These are phyloP conservation scores for Lyophyllum semitale DNA, from an alignment of 768 basidiomycete species.

Conservation along the genomic window DNA sequence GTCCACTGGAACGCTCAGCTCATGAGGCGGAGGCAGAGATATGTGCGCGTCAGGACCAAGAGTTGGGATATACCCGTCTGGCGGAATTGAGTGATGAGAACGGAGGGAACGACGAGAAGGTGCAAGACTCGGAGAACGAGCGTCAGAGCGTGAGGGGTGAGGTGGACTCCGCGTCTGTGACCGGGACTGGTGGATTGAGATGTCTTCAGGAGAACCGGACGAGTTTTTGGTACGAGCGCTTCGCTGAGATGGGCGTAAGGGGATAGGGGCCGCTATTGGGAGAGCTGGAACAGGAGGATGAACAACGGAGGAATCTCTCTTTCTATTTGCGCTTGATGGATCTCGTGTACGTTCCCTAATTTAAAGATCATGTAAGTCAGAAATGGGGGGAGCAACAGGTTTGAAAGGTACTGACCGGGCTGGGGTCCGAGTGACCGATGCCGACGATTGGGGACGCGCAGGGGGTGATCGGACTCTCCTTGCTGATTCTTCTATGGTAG, in stretches of 20 bases:
- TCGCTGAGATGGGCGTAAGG: constrained; percentile 15
- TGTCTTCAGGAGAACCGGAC: constrained; percentile 16
- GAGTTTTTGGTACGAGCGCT: constrained; percentile 8
- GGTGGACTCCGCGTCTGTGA: constrained; percentile 5
- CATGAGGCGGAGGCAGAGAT: constrained; percentile 53
- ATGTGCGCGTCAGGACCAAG: constrained; percentile 39
- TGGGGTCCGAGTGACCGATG: neutral
- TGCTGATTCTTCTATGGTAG: neutral
- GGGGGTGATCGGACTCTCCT: neutral
- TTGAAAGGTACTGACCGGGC: neutral
- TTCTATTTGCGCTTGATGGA: neutral
- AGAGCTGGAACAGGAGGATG: neutral
- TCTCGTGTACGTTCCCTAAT: neutral
- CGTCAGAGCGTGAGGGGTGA: constrained; percentile 6
- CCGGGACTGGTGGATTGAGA: constrained; percentile 7
- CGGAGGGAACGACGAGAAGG: constrained; percentile 22
- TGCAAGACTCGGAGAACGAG: constrained; percentile 12
- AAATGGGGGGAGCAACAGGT: neutral
- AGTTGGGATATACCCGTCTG: constrained; percentile 54
- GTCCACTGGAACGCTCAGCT: constrained; percentile 26
- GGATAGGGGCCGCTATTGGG: constrained; percentile 23
- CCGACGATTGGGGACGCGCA: neutral
- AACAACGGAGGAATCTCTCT: neutral
- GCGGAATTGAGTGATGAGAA: constrained; percentile 32
- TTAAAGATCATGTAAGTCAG: neutral